A percentile compares a stretch with the other conserved stretches of the same genome.
phyloP scores from a whole-genome alignment of 2,329 filamentous ascomycete genomes.

The Phoma herbarum region DNA sequence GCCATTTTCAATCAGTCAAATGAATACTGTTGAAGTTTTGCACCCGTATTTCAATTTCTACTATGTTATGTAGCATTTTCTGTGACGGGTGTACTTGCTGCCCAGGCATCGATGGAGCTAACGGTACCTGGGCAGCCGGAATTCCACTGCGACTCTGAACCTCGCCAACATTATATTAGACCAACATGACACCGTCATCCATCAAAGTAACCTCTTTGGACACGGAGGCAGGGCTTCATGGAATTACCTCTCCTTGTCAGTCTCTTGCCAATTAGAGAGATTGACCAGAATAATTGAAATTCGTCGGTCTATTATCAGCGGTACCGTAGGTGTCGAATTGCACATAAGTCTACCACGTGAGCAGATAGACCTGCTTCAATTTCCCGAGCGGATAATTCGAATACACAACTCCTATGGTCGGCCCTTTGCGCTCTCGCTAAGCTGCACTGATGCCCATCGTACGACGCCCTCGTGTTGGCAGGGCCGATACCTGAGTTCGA shows the following conservation, averaged over 20 bases:
- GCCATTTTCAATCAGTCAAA: background rate
- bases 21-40: background rate
- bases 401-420: background rate
- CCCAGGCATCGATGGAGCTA: background rate
- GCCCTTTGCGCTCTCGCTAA: background rate
- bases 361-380: background rate
- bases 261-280: background rate
- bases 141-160: background rate
- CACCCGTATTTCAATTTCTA: background rate
- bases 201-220: background rate
- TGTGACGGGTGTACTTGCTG: background rate
- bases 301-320: no score
- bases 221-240: background rate
- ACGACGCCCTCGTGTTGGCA: background rate
- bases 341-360: no score
- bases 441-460: slow-evolving; percentile 9
- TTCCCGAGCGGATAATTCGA: background rate
- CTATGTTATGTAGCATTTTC: background rate
- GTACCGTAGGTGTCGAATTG: no score
- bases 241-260: background rate
- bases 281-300: no score
- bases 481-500: background rate
- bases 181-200: background rate
- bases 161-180: background rate
- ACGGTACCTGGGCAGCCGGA: background rate